Percentiles rank a stretch among this genome's conserved stretches.
These are phyloP conservation scores for Skeletonema tropicum DNA, from an alignment of 108 stramenopile genomes.

Conservation along the genomic window DNA sequence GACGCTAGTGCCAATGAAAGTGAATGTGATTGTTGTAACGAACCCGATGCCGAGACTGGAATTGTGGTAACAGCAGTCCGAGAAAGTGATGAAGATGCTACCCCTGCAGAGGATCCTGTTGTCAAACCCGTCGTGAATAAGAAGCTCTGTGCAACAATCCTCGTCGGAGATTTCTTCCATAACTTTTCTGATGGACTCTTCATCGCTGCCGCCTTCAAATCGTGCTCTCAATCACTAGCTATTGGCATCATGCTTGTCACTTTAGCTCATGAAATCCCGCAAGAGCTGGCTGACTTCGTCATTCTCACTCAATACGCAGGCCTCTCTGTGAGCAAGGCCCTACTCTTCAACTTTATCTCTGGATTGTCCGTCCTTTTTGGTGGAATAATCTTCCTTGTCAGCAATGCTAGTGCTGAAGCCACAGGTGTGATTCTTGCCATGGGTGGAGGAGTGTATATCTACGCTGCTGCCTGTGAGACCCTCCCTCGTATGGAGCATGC, in stretches of 20 bases:
- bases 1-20: not conserved
- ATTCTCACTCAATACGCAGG: constrained; percentile 70
- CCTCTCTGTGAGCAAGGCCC: constrained; percentile 50
- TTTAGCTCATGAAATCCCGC: constrained; percentile 79
- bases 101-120: not conserved
- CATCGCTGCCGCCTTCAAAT: constrained; percentile 70
- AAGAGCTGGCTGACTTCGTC: constrained; percentile 87
- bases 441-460: constrained; percentile 78
- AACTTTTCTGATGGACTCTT: constrained; percentile 89
- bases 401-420: constrained; percentile 46
- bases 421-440: constrained; percentile 73
- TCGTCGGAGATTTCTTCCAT: constrained; percentile 75
- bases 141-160: constrained; percentile 46
- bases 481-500: constrained; percentile 47
- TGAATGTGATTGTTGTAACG: constrained; percentile 14
- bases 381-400: constrained; percentile 53
- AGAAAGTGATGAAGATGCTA: not conserved
- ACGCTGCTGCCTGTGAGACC: constrained; percentile 70
- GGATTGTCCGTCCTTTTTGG: constrained; percentile 75
- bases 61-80: not conserved
- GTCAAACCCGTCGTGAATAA: constrained; percentile 34
- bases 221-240: constrained; percentile 52
- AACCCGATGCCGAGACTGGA: constrained; percentile 14
- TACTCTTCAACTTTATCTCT: constrained; percentile 66
- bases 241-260: constrained; percentile 63